Percentiles rank a stretch among this genome's conserved stretches.
These are phyloP conservation scores for Aspergillus chevalieri DNA, from an alignment of 2,329 filamentous ascomycete species.

Conservation along the genomic window DNA sequence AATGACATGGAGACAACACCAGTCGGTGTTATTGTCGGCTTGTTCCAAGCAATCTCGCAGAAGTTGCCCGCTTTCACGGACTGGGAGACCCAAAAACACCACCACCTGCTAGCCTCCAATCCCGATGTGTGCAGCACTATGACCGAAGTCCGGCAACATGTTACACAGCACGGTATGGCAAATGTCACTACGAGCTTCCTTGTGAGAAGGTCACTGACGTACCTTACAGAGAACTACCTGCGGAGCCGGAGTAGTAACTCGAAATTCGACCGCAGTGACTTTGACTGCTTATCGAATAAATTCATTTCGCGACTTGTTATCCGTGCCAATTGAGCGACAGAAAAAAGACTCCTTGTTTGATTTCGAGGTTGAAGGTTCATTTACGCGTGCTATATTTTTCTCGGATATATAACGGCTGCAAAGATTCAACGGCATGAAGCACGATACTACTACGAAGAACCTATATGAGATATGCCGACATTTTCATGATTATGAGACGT, in stretches of 20 bases:
- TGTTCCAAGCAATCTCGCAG: slow-evolving; percentile 97
- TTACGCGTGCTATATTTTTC: slow-evolving; percentile 1
- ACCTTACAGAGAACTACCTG: slow-evolving; percentile 71
- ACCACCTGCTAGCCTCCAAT: slow-evolving; percentile 86
- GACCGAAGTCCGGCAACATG: slow-evolving; percentile 90
- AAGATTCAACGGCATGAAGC: slow-evolving; percentile 13
- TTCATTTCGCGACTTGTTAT: slow-evolving; percentile 95
- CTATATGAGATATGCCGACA: slow-evolving; percentile 26
- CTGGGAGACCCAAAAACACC: slow-evolving; percentile 89
- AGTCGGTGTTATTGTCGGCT: slow-evolving; percentile 89
- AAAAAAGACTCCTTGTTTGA: slow-evolving; percentile 8
- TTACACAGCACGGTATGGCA: slow-evolving; percentile 82
- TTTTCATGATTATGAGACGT: slow-evolving; percentile 19
- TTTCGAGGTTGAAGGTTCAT: slow-evolving; percentile 13
- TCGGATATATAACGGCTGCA: not conserved
- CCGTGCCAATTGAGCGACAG: slow-evolving; percentile 66
- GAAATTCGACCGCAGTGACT: slow-evolving; percentile 85
- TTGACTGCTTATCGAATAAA: slow-evolving; percentile 94
- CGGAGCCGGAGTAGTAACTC: slow-evolving; percentile 64
- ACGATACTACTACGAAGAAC: slow-evolving; percentile 14
- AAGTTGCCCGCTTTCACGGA: slow-evolving; percentile 89
- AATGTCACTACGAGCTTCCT: not conserved
- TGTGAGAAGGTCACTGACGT: slow-evolving; percentile 35
- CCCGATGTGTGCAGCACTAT: slow-evolving; percentile 87
- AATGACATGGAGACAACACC: slow-evolving; percentile 93